Evolutionary conservation across 129 eudicot genomes (phyloP), one percentile per base, ranked within the genome.

Genomic region (Silybum marianum): DNA sequence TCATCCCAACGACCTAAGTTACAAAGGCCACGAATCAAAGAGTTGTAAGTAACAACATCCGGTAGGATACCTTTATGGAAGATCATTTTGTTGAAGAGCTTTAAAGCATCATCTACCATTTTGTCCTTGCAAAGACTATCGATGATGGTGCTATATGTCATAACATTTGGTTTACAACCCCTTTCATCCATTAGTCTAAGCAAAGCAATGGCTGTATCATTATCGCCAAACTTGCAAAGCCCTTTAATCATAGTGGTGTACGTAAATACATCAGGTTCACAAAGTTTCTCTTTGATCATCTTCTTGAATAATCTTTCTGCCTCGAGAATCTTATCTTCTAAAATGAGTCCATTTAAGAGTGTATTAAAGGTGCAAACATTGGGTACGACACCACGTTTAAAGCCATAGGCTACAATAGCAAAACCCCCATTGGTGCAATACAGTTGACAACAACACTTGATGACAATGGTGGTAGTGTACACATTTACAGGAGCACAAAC

Each of bases 401-500:
- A 40, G 3, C 48, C 48, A 40, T 40, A 40, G 13, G 48, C 14
- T 40, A 40, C 48, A 40, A 40, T 40, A 65, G 87, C 69, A 68
- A 83, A 80, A 4, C 83, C 87, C 40, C 9, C 80, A 10, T 58
- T 72, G 6, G 70, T 74, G 6, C 48, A 67, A 16, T 54, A 25
- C 30, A 73, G 18, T 14, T 24, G 77, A 71, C 84, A 86, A n/a
- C 26, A 86, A 76, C 86, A 80, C 24, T 73, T 73, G 9, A 83
- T 81, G 0, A 44, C 76, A 11, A 78, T 86, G 34, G 2, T 73
- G 71, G 86, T 38, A n/a, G 82, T 79, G 75, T 34, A 77, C 7
- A 40, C 48, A 40, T 40, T 40, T 9, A 40, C 2, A 40, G 14
- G 48, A 11, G 48, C 48, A 40, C 13, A 0, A 40, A 40, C 9